Conservation (phyloP, 805 yeast genomes). For the Lipomyces spencermartinsiae region DNA sequence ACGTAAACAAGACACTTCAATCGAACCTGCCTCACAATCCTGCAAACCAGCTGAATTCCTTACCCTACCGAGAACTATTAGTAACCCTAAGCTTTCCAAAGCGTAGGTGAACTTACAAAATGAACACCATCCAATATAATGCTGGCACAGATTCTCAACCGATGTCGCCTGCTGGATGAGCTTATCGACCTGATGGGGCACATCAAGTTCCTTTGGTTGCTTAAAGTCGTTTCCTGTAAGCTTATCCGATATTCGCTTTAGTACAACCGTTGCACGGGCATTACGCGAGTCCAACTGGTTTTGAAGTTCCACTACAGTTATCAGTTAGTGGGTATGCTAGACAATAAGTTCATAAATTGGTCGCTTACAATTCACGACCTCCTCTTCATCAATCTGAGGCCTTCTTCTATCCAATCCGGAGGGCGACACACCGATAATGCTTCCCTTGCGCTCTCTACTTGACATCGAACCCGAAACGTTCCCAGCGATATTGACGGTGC, state of each 20-base stretch:
- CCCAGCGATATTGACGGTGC: neutral
- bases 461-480: conserved; percentile 49
- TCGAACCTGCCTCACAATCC: neutral
- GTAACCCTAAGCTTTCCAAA: neutral
- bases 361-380: conserved; percentile 58
- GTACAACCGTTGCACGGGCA: conserved; percentile 88
- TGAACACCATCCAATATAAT: conserved; percentile 98
- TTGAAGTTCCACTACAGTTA: conserved; percentile 60
- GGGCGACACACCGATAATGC: conserved; percentile 21
- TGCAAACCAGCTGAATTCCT: neutral
- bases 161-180: conserved; percentile 95
- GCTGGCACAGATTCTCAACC: conserved; percentile 94
- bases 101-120: conserved; percentile 60
- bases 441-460: conserved; percentile 46
- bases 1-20: neutral
- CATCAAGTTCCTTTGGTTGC: conserved; percentile 70
- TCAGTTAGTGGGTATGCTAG: neutral
- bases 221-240: conserved; percentile 92
- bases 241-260: conserved; percentile 89
- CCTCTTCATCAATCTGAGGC: conserved; percentile 66
- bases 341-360: neutral
- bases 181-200: conserved; percentile 90
- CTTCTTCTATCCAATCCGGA: conserved; percentile 37
- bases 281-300: conserved; percentile 72
- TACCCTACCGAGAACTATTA: neutral